Base-by-base conservation (phyloP, 2,329 filamentous ascomycete genomes). In the Fusarium brachygibbosum region DNA sequence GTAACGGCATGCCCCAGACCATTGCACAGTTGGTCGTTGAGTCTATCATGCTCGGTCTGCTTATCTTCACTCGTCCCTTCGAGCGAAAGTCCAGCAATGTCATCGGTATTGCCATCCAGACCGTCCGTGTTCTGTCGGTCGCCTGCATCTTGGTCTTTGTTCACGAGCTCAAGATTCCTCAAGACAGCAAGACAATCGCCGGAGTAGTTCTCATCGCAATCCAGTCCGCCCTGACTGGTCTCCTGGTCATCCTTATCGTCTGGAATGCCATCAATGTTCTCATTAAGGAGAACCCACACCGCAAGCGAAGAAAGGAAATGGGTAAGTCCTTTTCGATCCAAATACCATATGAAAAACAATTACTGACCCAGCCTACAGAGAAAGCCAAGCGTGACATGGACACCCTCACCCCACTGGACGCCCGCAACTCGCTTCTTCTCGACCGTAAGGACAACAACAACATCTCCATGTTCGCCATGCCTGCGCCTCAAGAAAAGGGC, bases 201-300 rank as follows among this genome's bases (percentile, higher is more conserved):
- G 96, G 96, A 57, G 88, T 98, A n/a, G 93, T 94, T 17, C 86
- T 99, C 62, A 96, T 98, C 70, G 93, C 90, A n/a, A 86, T 98
- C 7, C 96, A 99, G 81, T 93, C 93, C 0, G 87, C 90, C 0
- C 82, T 99, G 71, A 97, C 94, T 8, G 94, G 87, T 66, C 80
- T 93, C 25, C 85, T 99, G 58, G 94, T 93, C 5, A 91, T 98
- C 52, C 85, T 98, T 31, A 97, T 99, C 73, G 87, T 88, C 13
- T 92, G 94, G 82, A 98, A 98, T 76, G 93, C 93, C 46, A 88
- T 98, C 76, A 92, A 93, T 73, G 87, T 90, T 53, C 94, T 90
- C 81, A 90, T 89, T 86, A 92, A 91, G 78, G 88, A 94, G 82
- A 98, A 98, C 82, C 94, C 95, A 6, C 95, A 98, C 80, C 90